A percentile compares a stretch with the other conserved stretches of the same genome.
Conservation (phyloP, 2,329 filamentous ascomycete genomes). For the Pseudopyrenochaeta lycopersici region DNA sequence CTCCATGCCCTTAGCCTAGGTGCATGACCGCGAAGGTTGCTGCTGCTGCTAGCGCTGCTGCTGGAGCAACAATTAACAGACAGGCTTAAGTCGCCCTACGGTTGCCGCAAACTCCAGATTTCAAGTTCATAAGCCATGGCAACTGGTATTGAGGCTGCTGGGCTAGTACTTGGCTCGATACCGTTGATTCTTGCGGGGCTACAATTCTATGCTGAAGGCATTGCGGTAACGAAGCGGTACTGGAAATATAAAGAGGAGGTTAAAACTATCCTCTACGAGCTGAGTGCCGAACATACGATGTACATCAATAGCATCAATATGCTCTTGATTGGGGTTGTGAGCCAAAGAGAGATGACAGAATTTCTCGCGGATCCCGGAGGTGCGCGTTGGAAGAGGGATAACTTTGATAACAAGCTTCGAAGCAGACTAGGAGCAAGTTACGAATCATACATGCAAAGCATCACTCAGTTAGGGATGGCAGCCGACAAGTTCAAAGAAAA, state of each 20-base stretch:
- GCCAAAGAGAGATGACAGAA: conserved; percentile 24
- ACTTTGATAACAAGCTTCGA: conserved; percentile 20
- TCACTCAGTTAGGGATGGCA: conserved; percentile 13
- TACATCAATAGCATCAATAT: conserved; percentile 39
- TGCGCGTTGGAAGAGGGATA: conserved; percentile 25
- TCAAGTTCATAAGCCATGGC: conserved; percentile 1
- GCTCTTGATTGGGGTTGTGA: conserved; percentile 30
- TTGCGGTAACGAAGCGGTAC: conserved; percentile 37
- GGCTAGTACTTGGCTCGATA: conserved; percentile 41
- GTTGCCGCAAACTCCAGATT: not conserved
- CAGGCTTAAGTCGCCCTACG: too few relatives aligned
- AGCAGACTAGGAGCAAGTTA: conserved; percentile 19
- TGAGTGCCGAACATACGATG: conserved; percentile 32
- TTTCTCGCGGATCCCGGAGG: conserved; percentile 31
- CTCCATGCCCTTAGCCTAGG: not conserved
- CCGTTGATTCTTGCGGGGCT: conserved; percentile 46
- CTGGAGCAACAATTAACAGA: too few relatives aligned
- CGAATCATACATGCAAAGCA: conserved; percentile 25
- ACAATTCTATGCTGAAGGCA: conserved; percentile 43
- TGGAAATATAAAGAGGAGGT: conserved; percentile 33
- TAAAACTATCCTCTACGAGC: conserved; percentile 24
- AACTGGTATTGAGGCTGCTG: conserved; percentile 32
- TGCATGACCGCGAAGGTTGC: not conserved
- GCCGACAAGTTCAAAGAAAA: conserved; percentile 20
- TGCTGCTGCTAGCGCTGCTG: too few relatives aligned